A percentile compares a stretch with the other conserved stretches of the same genome.
Conservation (phyloP, 257 asterid species). For the Fraxinus excelsior region DNA sequence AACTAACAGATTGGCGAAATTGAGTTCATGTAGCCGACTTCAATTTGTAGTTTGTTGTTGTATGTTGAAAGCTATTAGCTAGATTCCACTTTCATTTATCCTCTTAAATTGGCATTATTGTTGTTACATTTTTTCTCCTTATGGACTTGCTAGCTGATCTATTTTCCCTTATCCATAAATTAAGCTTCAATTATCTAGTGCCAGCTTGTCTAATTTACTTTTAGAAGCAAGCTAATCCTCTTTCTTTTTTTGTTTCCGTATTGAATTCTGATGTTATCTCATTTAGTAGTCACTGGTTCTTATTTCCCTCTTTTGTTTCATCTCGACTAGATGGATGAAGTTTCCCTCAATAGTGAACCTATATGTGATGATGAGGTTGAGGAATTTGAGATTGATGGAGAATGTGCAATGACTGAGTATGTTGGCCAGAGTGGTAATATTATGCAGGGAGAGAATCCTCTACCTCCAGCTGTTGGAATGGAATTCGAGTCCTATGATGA, state of each 20-base stretch:
- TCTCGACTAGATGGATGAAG: slow-evolving; percentile 36
- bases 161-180: neutral
- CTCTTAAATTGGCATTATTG: neutral
- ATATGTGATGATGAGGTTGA: slow-evolving; percentile 48
- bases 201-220: neutral
- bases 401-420: slow-evolving; percentile 55
- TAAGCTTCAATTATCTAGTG: neutral
- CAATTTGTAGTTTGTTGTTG: slow-evolving; percentile 1
- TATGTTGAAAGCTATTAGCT: neutral
- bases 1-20: neutral
- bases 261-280: neutral
- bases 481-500: slow-evolving; percentile 67
- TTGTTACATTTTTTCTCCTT: neutral
- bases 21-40: neutral
- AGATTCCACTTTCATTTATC: neutral
- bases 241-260: neutral
- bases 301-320: neutral
- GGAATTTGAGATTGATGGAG: slow-evolving; percentile 49
- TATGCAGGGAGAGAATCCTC: slow-evolving; percentile 49
- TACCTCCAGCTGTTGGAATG: slow-evolving; percentile 66
- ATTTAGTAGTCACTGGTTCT: neutral
- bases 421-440: slow-evolving; percentile 47
- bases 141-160: slow-evolving; percentile 9
- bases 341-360: slow-evolving; percentile 50
- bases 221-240: slow-evolving; percentile 15